Conservation (phyloP, 768 basidiomycete genomes). For the Mycena kentingensis region DNA sequence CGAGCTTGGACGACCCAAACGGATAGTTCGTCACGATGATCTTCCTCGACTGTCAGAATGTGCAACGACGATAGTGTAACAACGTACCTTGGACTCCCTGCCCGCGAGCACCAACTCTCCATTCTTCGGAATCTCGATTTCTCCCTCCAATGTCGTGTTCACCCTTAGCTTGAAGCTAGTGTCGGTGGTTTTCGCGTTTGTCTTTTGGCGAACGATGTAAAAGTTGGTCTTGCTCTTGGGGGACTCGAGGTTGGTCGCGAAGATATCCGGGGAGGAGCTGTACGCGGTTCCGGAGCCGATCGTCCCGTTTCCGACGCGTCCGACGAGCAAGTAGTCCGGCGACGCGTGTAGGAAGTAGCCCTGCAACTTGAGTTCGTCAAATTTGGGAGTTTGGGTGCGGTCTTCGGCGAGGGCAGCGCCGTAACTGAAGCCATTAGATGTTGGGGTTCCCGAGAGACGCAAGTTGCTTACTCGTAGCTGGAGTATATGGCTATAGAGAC, state of each 20-base stretch:
- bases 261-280: slow-evolving; percentile 41
- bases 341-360: slow-evolving; percentile 67
- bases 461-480: slow-evolving; percentile 41
- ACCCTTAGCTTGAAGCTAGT: slow-evolving; percentile 45
- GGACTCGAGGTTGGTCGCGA: slow-evolving; percentile 57
- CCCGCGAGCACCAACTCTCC: slow-evolving; percentile 57
- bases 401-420: slow-evolving; percentile 51
- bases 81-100: slow-evolving; percentile 52
- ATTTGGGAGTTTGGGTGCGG: slow-evolving; percentile 56
- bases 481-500: slow-evolving; percentile 33
- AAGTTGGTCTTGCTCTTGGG: slow-evolving; percentile 56
- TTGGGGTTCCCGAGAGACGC: too few relatives aligned
- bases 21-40: slow-evolving; percentile 63
- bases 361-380: slow-evolving; percentile 65
- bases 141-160: slow-evolving; percentile 48
- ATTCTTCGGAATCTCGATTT: slow-evolving; percentile 39
- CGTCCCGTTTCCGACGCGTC: slow-evolving; percentile 57
- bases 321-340: slow-evolving; percentile 64
- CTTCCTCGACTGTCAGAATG: not conserved
- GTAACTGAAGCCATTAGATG: not conserved
- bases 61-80: not conserved
- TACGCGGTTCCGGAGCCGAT: slow-evolving; percentile 39
- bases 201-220: slow-evolving; percentile 57
- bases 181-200: slow-evolving; percentile 49
- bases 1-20: slow-evolving; percentile 53